A percentile compares a stretch with the other conserved stretches of the same genome.
phyloP scores from a whole-genome alignment of 768 basidiomycete species.

The Lactifluus echinatus region DNA sequence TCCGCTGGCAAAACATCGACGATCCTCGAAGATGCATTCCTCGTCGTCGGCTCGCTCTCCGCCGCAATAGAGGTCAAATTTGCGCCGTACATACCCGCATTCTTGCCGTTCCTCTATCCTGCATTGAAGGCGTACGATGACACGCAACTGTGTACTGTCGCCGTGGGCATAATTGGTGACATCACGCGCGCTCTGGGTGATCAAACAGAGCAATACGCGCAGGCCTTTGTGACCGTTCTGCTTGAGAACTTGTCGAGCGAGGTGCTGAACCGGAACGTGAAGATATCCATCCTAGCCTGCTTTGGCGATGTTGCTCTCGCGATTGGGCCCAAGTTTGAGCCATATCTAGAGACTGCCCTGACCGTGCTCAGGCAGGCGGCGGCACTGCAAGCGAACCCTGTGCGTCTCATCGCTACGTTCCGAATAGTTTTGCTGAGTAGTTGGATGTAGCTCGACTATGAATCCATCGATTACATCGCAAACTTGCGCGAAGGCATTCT shows the following conservation, averaged over 20 bases:
- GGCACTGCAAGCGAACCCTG: constrained; percentile 77
- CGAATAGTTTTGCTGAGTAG: background rate
- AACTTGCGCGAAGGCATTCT: constrained; percentile 89
- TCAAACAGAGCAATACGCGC: constrained; percentile 72
- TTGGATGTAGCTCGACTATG: constrained; percentile 59
- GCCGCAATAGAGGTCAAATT: constrained; percentile 71
- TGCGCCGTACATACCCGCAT: constrained; percentile 73
- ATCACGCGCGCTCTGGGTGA: constrained; percentile 92
- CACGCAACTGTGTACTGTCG: constrained; percentile 90
- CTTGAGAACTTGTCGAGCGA: constrained; percentile 88
- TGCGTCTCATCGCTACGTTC: constrained; percentile 31
- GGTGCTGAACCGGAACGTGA: constrained; percentile 86
- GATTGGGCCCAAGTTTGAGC: constrained; percentile 77
- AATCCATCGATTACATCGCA: constrained; percentile 86
- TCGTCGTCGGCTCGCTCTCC: constrained; percentile 76
- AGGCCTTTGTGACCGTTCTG: constrained; percentile 85
- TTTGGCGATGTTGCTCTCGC: constrained; percentile 97
- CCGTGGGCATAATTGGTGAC: constrained; percentile 93
- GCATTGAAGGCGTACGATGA: constrained; percentile 92
- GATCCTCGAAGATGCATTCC: constrained; percentile 92
- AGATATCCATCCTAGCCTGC: constrained; percentile 91
- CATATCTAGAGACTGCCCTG: constrained; percentile 87
- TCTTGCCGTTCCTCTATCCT: constrained; percentile 78
- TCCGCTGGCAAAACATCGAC: constrained; percentile 89
- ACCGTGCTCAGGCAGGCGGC: constrained; percentile 87